These are phyloP conservation scores for Stromatinia cepivora DNA, from an alignment of 2,329 filamentous ascomycete genomes.

Conservation along the genomic window DNA sequence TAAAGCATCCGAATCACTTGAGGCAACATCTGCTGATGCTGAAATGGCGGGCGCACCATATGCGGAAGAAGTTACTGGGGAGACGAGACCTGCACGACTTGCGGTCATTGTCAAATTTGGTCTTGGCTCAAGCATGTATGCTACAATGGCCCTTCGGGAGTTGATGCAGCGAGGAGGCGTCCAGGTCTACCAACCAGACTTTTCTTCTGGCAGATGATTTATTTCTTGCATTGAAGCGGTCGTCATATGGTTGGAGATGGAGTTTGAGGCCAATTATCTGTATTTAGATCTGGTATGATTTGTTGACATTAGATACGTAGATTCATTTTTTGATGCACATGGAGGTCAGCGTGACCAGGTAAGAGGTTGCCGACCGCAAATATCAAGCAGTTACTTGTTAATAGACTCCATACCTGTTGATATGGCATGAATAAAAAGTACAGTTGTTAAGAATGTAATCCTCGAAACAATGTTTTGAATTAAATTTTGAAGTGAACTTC, in stretches of 20 bases:
- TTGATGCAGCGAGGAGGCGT: constrained; percentile 70
- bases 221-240: constrained; percentile 4
- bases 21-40: constrained; percentile 1
- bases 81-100: constrained; percentile 49
- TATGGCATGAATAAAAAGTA: constrained; percentile 13
- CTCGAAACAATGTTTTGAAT: background rate
- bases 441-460: background rate
- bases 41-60: background rate
- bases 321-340: constrained; percentile 1
- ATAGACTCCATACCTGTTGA: background rate
- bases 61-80: background rate
- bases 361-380: background rate
- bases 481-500: background rate
- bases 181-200: constrained; percentile 63
- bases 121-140: constrained; percentile 77
- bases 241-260: background rate
- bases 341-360: background rate
- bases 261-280: constrained; percentile 1
- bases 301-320: constrained; percentile 11
- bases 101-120: constrained; percentile 73
- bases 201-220: constrained; percentile 42
- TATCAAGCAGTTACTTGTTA: background rate
- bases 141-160: constrained; percentile 79
- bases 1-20: background rate
- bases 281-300: constrained; percentile 9